Base-by-base conservation (phyloP, 345 rosid genomes). In the Pseudoturritis turrita region DNA sequence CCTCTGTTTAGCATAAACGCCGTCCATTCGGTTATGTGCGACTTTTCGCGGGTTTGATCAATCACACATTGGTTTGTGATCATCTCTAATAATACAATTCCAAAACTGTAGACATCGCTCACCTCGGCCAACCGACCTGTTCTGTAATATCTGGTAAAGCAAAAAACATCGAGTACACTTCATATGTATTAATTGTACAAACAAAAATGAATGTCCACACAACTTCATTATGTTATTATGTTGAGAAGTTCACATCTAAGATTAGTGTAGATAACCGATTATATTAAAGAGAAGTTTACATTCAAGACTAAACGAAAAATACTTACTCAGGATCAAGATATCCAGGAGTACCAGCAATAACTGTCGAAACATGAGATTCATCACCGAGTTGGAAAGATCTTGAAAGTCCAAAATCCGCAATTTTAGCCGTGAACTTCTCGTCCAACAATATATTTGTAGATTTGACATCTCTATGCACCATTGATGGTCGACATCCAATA, bases 51-150 rank as follows among this genome's bases (percentile, higher is more conserved):
- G 11, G 49, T 25, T 46, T 55, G 56, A 1, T 67, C 71, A 22
- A 82, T 55, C n/a, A 80, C 83, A 0, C 74, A 79, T 49, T 59
- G 75, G 41, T 86, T 81, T 5, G 87, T 83, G 29, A 84, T 72
- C 5, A 84, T 52, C 76, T 84, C 86, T 5, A 87, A n/a, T 0
- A 87, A 71, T 10, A 84, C 67, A 26, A 87, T 78, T 2, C 87
- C 86, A 29, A 78, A 87, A 62, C 83, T 81, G 17, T 84, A 85
- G 3, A 87, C 82, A 76, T 85, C 89, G 2, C 83, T 87, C 43
- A 39, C 71, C 41, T 75, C 77, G 0, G 77, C 77, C 19, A 86
- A 60, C 21, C 72, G 78, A 54, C 72, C 59, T 0, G 79, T 72
- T 40, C 21, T 40, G 8, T 57, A 67, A 45, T 51, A 67, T 68